phyloP scores from a whole-genome alignment of 2,329 filamentous ascomycete genomes.

The Capronia americana region DNA sequence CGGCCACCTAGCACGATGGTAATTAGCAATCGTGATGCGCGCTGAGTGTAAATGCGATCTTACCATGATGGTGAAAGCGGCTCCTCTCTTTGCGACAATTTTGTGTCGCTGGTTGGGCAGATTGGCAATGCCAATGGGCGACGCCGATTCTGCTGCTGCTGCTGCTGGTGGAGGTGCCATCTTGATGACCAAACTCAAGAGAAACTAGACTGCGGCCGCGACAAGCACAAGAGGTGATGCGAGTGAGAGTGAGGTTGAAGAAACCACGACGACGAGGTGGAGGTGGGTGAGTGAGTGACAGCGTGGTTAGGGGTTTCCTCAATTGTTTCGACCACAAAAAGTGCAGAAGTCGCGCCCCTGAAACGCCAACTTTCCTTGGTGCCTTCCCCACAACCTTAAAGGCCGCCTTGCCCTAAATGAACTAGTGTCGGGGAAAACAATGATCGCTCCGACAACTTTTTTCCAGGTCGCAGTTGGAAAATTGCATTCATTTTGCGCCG shows the following conservation, averaged over 20 bases:
- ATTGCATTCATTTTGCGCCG: constrained; percentile 23
- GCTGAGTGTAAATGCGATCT: constrained; percentile 39
- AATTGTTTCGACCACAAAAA: constrained; percentile 21
- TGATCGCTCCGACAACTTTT: constrained; percentile 38
- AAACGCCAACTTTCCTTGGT: constrained; percentile 39
- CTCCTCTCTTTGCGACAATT: constrained; percentile 82
- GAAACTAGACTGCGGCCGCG: constrained; percentile 26
- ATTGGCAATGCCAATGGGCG: constrained; percentile 77
- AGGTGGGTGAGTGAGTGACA: constrained; percentile 3
- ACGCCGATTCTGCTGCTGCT: constrained; percentile 63
- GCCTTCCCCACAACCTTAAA: constrained; percentile 14
- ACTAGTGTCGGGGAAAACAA: constrained; percentile 38
- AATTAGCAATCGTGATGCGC: constrained; percentile 15
- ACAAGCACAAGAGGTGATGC: neutral
- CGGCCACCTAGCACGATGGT: constrained; percentile 75
- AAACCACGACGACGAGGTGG: constrained; percentile 12
- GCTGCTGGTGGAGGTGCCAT: constrained; percentile 60
- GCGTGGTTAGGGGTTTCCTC: constrained; percentile 22
- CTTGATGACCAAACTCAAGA: constrained; percentile 11
- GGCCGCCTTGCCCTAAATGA: constrained; percentile 39
- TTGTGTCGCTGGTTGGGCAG: constrained; percentile 75
- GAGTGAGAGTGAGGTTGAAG: constrained; percentile 12
- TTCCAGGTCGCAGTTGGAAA: constrained; percentile 27
- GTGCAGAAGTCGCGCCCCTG: constrained; percentile 42
- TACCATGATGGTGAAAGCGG: constrained; percentile 99